Percentiles rank a stretch among this genome's conserved stretches.
These are phyloP conservation scores for Cucumis cinereus DNA, from an alignment of 306 rosid species.

Conservation along the genomic window DNA sequence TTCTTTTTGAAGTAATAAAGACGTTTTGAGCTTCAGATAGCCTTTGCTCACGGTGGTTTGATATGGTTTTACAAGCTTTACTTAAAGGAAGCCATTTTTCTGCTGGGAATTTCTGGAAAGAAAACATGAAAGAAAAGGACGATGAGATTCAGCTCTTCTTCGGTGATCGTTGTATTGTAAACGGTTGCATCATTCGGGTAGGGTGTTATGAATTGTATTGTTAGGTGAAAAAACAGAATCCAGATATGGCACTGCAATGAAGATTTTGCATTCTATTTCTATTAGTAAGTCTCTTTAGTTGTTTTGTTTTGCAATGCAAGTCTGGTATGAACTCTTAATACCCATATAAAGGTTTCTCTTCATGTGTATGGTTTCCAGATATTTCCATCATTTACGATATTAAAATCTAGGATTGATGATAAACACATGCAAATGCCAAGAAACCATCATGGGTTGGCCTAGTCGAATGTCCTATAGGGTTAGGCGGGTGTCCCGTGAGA, in stretches of 20 bases:
- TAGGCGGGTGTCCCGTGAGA: no score
- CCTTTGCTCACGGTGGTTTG: background rate
- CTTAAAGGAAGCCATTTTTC: background rate
- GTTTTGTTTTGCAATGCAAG: background rate
- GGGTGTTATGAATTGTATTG: background rate
- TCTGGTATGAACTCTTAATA: background rate
- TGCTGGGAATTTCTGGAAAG: background rate
- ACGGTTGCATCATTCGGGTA: background rate
- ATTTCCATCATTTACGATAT: no score
- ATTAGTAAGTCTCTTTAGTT: background rate
- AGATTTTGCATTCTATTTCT: background rate
- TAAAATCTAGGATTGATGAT: no score
- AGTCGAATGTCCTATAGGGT: no score
- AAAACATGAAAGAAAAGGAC: background rate
- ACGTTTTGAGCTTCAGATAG: background rate
- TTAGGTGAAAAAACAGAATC: background rate
- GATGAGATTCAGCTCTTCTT: background rate
- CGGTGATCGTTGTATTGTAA: background rate
- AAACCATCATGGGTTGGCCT: no score
- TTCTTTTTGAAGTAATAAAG: background rate
- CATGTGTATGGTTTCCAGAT: background rate
- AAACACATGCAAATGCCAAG: no score
- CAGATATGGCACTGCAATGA: background rate
- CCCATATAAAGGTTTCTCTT: background rate
- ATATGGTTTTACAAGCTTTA: background rate